Evolutionary conservation across 2,329 filamentous ascomycete species (phyloP).

Genomic region (Onygena corvina): DNA sequence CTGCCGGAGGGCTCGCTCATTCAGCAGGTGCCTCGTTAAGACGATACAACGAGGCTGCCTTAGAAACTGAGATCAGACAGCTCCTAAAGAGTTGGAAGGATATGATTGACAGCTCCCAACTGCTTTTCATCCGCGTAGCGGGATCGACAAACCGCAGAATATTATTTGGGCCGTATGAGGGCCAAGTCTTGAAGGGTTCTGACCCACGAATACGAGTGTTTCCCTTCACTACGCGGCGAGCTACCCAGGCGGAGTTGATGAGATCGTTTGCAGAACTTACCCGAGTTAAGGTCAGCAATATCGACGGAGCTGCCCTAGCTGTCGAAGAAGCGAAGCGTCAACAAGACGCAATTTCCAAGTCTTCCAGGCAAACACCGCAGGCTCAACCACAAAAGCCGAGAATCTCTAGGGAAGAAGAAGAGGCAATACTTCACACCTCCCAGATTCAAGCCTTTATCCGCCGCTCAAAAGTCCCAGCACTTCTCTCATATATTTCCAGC

Average conservation of each 20-base stretch:
- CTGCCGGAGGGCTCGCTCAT: slow-evolving; percentile 84
- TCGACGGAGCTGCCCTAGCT: slow-evolving; percentile 54
- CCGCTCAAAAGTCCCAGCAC: slow-evolving; percentile 75
- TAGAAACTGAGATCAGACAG: slow-evolving; percentile 75
- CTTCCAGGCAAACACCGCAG: slow-evolving; percentile 25
- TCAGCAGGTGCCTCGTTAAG: slow-evolving; percentile 83
- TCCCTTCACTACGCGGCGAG: slow-evolving; percentile 81
- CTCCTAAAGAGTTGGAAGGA: slow-evolving; percentile 74
- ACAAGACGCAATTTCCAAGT: slow-evolving; percentile 30
- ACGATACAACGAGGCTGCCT: slow-evolving; percentile 84
- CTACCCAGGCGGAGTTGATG: slow-evolving; percentile 91
- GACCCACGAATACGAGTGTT: slow-evolving; percentile 75
- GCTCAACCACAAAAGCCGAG: slow-evolving; percentile 43
- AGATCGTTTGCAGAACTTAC: slow-evolving; percentile 89
- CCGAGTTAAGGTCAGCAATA: slow-evolving; percentile 67
- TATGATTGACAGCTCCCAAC: slow-evolving; percentile 69
- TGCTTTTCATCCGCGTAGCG: slow-evolving; percentile 81
- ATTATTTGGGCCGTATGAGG: slow-evolving; percentile 82
- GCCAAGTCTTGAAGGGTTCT: slow-evolving; percentile 65
- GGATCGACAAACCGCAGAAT: slow-evolving; percentile 77
- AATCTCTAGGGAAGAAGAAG: slow-evolving; percentile 70
- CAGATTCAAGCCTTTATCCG: slow-evolving; percentile 81
- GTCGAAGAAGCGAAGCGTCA: slow-evolving; percentile 38
- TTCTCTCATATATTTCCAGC: slow-evolving; percentile 70
- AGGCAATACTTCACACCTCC: slow-evolving; percentile 66